A percentile compares a stretch with the other conserved stretches of the same genome.
These are phyloP conservation scores for Pseudogymnoascus sp. DNA, from an alignment of 2,329 filamentous ascomycete species.

Conservation along the genomic window DNA sequence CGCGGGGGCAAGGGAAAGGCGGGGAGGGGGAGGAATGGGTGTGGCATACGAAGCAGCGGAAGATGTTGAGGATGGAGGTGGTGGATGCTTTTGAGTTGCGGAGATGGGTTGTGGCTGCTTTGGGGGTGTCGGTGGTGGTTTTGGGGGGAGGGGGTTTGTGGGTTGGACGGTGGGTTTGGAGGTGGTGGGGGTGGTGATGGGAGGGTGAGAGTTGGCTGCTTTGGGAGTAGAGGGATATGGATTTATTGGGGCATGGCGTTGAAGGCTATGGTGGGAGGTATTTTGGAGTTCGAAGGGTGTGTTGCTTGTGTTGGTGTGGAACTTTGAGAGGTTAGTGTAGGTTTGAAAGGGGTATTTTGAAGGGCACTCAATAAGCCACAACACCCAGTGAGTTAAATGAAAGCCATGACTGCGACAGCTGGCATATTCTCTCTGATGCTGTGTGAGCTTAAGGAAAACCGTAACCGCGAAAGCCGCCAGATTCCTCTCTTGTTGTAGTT, in stretches of 20 bases:
- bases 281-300: not conserved
- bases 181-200: slow-evolving; percentile 1
- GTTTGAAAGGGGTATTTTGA: not conserved
- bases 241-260: not conserved
- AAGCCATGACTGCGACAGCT: not conserved
- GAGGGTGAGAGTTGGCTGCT: not conserved
- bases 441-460: not conserved
- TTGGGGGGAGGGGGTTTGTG: not conserved
- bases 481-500: not conserved
- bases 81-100: slow-evolving; percentile 26
- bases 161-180: not conserved
- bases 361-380: not conserved
- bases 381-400: not conserved
- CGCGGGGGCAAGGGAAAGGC: not conserved
- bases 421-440: not conserved
- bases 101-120: slow-evolving; percentile 20
- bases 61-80: slow-evolving; percentile 27
- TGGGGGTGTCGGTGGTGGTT: slow-evolving; percentile 13
- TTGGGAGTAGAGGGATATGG: slow-evolving; percentile 10
- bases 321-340: not conserved
- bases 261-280: not conserved
- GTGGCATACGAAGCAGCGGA: slow-evolving; percentile 26
- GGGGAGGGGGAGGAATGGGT: slow-evolving; percentile 22
- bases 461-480: not conserved
- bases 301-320: not conserved